Percentiles rank a stretch among this genome's conserved stretches.
phyloP scores from a whole-genome alignment of 495 filamentous ascomycete genomes.

The Cetradonia linearis region DNA sequence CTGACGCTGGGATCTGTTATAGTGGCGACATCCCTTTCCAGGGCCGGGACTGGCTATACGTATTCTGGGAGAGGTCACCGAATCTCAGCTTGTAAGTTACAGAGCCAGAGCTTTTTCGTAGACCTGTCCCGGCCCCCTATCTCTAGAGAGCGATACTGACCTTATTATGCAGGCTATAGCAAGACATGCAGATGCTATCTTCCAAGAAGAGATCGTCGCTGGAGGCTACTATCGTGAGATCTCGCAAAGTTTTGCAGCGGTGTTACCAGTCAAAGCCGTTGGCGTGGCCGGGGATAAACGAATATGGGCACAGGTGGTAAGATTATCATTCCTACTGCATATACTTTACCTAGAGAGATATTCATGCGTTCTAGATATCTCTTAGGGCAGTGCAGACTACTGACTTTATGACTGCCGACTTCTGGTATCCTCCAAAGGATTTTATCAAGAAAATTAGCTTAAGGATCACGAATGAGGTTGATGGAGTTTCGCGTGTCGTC shows the following conservation, averaged over 20 bases:
- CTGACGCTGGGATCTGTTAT: not conserved
- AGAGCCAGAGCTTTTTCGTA: not conserved
- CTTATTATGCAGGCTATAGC: conserved; percentile 48
- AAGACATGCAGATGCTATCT: conserved; percentile 70
- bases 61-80: conserved; percentile 79
- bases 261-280: conserved; percentile 62
- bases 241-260: conserved; percentile 72
- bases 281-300: conserved; percentile 72
- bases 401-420: conserved; percentile 70
- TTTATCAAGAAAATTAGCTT: not conserved
- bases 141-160: not conserved
- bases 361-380: not conserved
- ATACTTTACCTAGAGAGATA: not conserved
- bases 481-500: conserved; percentile 57
- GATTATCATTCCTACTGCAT: not conserved
- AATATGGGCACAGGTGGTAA: conserved; percentile 41
- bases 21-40: conserved; percentile 73
- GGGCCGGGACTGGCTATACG: conserved; percentile 82
- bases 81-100: conserved; percentile 48
- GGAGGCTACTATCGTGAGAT: conserved; percentile 79
- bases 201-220: conserved; percentile 74
- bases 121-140: not conserved
- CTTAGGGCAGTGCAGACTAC: conserved; percentile 23
- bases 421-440: not conserved
- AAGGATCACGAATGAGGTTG: conserved; percentile 77